Evolutionary conservation across 1,284 basidiomycete species (phyloP), one percentile per base, ranked within the genome.

Genomic region (Gymnopus androsaceus): DNA sequence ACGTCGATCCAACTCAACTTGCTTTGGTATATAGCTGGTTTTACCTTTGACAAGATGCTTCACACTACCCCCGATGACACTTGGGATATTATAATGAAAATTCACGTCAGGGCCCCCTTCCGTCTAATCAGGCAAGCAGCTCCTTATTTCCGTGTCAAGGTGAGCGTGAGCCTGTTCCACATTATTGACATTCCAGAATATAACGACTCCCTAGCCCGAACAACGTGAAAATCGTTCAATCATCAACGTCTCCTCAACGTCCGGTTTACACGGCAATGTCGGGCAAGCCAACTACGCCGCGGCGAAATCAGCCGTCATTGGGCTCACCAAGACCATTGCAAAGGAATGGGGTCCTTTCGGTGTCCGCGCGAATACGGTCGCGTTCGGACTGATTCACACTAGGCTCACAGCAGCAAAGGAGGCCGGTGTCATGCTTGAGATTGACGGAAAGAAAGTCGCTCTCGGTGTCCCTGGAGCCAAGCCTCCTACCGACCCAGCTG

Each of bases 301-400:
- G 1, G 89, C 88, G 53, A 93, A 92, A 67, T 74, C 89, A 15
- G 90, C 86, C 11, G 83, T 92, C 25, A 65, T 87, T 52, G 92
- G 92, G 30, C 73, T 94, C 54, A 90, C 90, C 37, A 93, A 93
- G 76, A 94, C 91, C 14, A 84, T 91, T 62, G 86, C 87, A 49
- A 94, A 94, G 70, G 92, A 94, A 69, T 94, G 91, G 92, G 92
- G 92, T 55, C 70, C 76, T 5, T 94, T 89, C 68, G 87, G 87
- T 63, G 90, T 94, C 9, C 85, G 90, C 48, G 86, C 88, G 44
- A 93, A 94, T 73, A 88, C 87, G 2, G 75, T 94, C 45, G 92
- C 92, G 8, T 93, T 85, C 62, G 90, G 90, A 30, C 79, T 82
- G 57, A 83, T 92, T 51, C 82, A 87, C 66, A 91, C 90, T 12